Percentiles rank a stretch among this genome's conserved stretches.
Conservation (phyloP, 2,329 filamentous ascomycete species). For the Exserohilum turcica region DNA sequence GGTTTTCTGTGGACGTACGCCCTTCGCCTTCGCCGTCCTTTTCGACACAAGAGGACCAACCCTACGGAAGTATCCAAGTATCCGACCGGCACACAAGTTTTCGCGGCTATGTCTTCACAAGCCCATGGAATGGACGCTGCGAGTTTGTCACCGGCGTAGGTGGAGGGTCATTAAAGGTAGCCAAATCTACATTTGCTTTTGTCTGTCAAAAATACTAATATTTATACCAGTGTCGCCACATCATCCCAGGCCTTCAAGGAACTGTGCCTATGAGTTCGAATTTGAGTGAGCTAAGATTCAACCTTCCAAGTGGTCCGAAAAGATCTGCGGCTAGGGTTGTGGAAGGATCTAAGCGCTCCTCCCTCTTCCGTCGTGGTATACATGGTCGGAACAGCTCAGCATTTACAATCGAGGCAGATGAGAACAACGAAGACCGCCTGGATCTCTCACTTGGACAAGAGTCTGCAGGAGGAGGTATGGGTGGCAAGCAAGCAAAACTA, state of each 20-base stretch:
- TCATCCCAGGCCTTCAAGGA: slow-evolving; percentile 58
- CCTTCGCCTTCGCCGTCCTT: slow-evolving; percentile 22
- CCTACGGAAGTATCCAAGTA: slow-evolving; percentile 43
- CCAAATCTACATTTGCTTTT: not conserved
- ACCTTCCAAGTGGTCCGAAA: slow-evolving; percentile 67
- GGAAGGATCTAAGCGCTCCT: slow-evolving; percentile 40
- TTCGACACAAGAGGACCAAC: slow-evolving; percentile 32
- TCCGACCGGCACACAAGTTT: slow-evolving; percentile 59
- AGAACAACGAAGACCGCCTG: slow-evolving; percentile 54
- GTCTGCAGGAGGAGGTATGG: slow-evolving; percentile 81
- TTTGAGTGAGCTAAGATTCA: slow-evolving; percentile 88
- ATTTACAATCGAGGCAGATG: slow-evolving; percentile 25
- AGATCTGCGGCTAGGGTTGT: slow-evolving; percentile 39
- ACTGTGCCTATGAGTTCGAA: slow-evolving; percentile 49
- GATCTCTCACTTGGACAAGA: slow-evolving; percentile 81
- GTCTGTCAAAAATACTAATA: not conserved
- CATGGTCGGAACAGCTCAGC: slow-evolving; percentile 39
- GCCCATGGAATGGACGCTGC: slow-evolving; percentile 86
- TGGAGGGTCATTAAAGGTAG: slow-evolving; percentile 69
- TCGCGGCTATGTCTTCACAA: slow-evolving; percentile 73
- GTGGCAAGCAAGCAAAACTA: slow-evolving; percentile 86
- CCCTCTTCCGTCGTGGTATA: slow-evolving; percentile 41
- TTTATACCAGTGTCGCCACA: slow-evolving; percentile 65
- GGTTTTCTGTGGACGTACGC: slow-evolving; percentile 20
- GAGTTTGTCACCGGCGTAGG: slow-evolving; percentile 80